Evolutionary conservation across 176 grass and related monocot genomes (phyloP).

Genomic region (bread wheat (Triticum aestivum)): DNA sequence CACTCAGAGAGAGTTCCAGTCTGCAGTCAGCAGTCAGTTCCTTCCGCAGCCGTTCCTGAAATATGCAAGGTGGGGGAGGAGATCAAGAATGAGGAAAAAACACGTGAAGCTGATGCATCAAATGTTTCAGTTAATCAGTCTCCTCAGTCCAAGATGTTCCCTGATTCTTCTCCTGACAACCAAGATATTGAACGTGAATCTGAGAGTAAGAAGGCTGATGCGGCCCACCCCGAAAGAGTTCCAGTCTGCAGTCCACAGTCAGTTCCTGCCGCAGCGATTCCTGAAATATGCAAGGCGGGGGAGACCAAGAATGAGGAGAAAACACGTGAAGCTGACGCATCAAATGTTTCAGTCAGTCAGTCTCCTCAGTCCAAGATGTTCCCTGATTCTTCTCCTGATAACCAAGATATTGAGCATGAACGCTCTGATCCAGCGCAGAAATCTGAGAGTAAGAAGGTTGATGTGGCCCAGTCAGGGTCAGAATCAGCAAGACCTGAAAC

Average conservation of each 20-base stretch:
- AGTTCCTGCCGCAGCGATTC: conserved; percentile 26
- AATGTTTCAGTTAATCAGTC: conserved; percentile 54
- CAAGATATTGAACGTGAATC: conserved; percentile 34
- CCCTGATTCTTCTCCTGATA: conserved; percentile 40
- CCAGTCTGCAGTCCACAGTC: conserved; percentile 38
- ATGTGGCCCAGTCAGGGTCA: conserved; percentile 20
- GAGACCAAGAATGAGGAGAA: conserved; percentile 37
- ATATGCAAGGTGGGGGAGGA: conserved; percentile 40
- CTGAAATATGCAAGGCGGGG: conserved; percentile 38
- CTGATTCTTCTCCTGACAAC: conserved; percentile 42
- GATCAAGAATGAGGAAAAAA: conserved; percentile 36
- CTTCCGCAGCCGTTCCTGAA: conserved; percentile 30
- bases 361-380: conserved; percentile 39
- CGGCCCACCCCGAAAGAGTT: conserved; percentile 31
- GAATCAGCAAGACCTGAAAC: conserved; percentile 15
- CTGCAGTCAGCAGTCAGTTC: conserved; percentile 37
- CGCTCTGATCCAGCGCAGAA: conserved; percentile 48
- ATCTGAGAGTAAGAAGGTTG: conserved; percentile 32
- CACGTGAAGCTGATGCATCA: conserved; percentile 37
- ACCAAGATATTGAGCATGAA: conserved; percentile 39
- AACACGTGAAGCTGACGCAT: conserved; percentile 36
- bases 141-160: conserved; percentile 35
- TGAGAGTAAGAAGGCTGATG: conserved; percentile 30
- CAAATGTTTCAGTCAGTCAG: conserved; percentile 45
- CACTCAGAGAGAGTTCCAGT: conserved; percentile 43